Base-by-base conservation (phyloP, 2,329 filamentous ascomycete genomes). In the Fusarium subglutinans region DNA sequence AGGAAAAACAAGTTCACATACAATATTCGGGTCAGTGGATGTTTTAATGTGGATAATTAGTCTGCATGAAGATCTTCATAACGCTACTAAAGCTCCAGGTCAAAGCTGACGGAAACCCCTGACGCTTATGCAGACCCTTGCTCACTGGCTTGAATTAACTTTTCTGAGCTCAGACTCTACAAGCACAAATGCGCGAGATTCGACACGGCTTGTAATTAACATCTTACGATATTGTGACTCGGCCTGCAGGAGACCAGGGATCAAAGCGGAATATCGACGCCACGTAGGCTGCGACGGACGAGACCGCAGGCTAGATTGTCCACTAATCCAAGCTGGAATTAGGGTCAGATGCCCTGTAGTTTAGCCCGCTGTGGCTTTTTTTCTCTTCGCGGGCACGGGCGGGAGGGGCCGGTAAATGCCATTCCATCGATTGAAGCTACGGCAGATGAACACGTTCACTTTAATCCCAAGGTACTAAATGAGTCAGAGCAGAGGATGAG, bases 351-450 rank as follows among this genome's bases (percentile, higher is more conserved):
- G 38, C 54, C 57, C 33, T 57, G 45, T 54, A 41, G 9, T 7
- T 1, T 35, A 26, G 14, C 15, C 26, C 47, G 26, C 54, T 45
- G 66, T 59, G 58, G 54, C 66, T 50, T 53, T 22, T 47, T 4
- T 11, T 37, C 24, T 62, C 51, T 45, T 67, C 51, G 5, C 35
- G 51, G 35, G 24, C 35, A 40, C n/a, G 35, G 35, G 40, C 58
- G 65, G 66, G 51, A 70, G 44, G 68, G 44, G 47, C 68, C 53
- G 57, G 53, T 14, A n/a, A 26, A 41, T 55, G 66, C 66, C 59
- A 64, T 63, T 57, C 24, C 18, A 22, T 38, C 6, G 22, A n/a
- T 20, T 5, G 5, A 33, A 4, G 26, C 45, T 37, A 44, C 56
- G 22, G 24, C 10, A 33, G 37, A 60, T 33, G 28, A 37, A 48